phyloP scores from a whole-genome alignment of 148 eudicot genomes.

The Persicaria maculosa region DNA sequence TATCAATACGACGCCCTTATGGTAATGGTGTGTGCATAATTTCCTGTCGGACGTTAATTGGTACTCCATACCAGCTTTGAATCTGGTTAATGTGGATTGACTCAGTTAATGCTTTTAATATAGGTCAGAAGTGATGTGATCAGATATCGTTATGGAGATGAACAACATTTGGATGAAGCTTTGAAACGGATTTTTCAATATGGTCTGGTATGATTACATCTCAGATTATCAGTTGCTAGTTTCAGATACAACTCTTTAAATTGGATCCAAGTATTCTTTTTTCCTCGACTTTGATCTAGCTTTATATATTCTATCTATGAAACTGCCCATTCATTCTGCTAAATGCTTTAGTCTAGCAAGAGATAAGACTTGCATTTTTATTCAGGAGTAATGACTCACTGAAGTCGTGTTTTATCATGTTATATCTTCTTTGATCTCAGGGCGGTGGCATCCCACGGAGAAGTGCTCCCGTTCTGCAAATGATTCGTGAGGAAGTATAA shows the following conservation, averaged over 20 bases:
- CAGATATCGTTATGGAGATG: slow-evolving; percentile 95
- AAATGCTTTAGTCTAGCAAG: background rate
- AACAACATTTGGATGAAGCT: slow-evolving; percentile 97
- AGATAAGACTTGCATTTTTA: background rate
- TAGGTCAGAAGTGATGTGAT: slow-evolving; percentile 93
- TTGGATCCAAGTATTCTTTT: background rate
- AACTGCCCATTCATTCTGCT: background rate
- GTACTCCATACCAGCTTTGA: background rate
- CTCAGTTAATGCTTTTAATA: slow-evolving; percentile 20
- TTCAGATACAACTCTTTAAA: background rate
- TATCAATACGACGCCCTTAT: background rate
- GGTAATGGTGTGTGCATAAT: background rate
- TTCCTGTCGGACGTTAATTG: background rate
- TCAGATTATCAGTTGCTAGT: background rate
- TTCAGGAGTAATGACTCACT: background rate
- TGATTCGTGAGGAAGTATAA: slow-evolving; percentile 90
- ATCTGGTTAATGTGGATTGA: slow-evolving; percentile 12
- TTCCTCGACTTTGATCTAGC: background rate
- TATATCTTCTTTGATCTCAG: slow-evolving; percentile 24
- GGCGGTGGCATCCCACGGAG: slow-evolving; percentile 93
- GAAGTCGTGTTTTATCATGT: background rate
- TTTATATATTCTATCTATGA: background rate
- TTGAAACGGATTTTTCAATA: slow-evolving; percentile 89
- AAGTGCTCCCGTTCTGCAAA: slow-evolving; percentile 78
- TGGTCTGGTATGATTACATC: slow-evolving; percentile 55